Evolutionary conservation across 108 stramenopile species (phyloP), one percentile per base, ranked within the genome.

Genomic region (Skeletonema grethae): DNA sequence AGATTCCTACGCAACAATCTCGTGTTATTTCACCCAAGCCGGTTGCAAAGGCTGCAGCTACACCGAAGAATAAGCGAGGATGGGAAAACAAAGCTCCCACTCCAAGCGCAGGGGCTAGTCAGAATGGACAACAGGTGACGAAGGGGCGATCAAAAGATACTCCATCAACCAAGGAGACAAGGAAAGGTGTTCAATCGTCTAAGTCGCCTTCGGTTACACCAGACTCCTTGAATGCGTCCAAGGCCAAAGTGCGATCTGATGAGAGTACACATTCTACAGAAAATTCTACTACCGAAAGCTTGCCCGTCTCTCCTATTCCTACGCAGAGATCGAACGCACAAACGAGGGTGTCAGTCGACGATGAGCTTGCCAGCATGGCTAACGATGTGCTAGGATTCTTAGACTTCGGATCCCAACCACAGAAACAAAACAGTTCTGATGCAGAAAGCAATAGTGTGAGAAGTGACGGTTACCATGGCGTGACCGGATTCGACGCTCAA

Each of bases 51-150:
- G 22, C n/a, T 39, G 38, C 36, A 13, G 63, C 67, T 50, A 77
- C 80, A 7, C 32, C 62, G 8, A 68, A 66, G 35, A 83, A 77
- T 46, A 86, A 86, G 61, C 80, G 89, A 43, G 87, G 89, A 22
- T 90, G 89, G 89, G 89, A 90, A 63, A 86, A 69, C 28, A 90
- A 86, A 58, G 53, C 57, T 25, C 34, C 60, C 11, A 16, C 66
- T 57, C 20, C 75, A 25, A 69, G 55, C 11, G 11, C 71, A 30
- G 64, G 9, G 34, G 61, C 48, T 5, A 77, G 53, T 66, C 73
- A 79, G 16, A 79, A 60, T 34, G 67, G 46, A 39, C 32, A 62
- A 35, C 22, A 61, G 38, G 65, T 45, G 53, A 13, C 66, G 12
- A 73, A 71, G 57, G 35, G 46, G 36, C 65, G 25, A n/a, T 30